Conservation (phyloP, 805 yeast genomes). For the Saturnispora mendoncae region DNA sequence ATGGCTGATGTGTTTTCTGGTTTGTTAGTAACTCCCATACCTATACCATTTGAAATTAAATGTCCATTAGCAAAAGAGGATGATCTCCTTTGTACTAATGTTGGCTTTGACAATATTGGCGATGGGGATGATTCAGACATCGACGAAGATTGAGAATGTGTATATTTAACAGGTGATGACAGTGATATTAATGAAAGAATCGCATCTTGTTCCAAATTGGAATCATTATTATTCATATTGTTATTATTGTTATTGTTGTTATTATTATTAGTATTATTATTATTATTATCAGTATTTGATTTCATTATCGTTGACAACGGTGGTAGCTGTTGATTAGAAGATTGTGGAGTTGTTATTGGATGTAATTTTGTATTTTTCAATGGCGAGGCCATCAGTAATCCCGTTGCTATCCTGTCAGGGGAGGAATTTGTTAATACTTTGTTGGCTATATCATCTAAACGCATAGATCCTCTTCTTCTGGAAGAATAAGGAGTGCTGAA, state of each 20-base stretch:
- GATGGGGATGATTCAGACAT: constrained; percentile 12
- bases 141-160: constrained; percentile 10
- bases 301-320: background rate
- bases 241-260: constrained; percentile 11
- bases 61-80: too few species aligned
- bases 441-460: constrained; percentile 26
- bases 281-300: background rate
- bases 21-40: too few species aligned
- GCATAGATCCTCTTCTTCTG: constrained; percentile 15
- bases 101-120: constrained; percentile 8
- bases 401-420: constrained; percentile 8
- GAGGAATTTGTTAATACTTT: constrained; percentile 10
- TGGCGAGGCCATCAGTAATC: constrained; percentile 9
- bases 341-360: constrained; percentile 8
- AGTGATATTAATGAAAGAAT: constrained; percentile 46
- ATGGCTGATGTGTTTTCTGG: constrained; percentile 3
- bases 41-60: too few species aligned
- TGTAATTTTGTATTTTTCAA: constrained; percentile 10
- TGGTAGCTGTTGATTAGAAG: constrained; percentile 9
- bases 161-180: constrained; percentile 37
- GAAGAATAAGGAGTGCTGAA: constrained; percentile 2
- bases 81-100: background rate
- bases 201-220: constrained; percentile 43
- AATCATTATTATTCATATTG: constrained; percentile 17
- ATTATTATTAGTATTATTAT: constrained; percentile 11